phyloP scores from a whole-genome alignment of 2,329 filamentous ascomycete species.

The Diplodia corticola region DNA sequence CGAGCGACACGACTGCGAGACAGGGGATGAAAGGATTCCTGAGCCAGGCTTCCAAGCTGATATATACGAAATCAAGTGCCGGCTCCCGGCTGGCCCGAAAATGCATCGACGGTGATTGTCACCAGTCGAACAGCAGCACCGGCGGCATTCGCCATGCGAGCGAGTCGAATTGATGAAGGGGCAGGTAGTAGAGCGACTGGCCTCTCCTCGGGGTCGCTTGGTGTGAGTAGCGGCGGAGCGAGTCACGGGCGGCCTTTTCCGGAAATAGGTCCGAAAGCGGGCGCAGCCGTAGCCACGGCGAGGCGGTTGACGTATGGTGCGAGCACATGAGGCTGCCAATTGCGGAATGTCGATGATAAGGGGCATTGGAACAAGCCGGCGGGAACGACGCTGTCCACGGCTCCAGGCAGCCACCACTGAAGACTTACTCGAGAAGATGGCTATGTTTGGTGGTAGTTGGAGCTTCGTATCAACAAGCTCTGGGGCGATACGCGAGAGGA shows the following conservation, averaged over 20 bases:
- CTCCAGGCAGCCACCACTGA: too few relatives aligned
- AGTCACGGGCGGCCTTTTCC: neutral
- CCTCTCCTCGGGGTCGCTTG: neutral
- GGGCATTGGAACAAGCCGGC: too few relatives aligned
- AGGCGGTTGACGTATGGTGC: neutral
- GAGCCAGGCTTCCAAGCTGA: neutral
- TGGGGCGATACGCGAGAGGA: neutral
- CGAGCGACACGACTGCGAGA: neutral
- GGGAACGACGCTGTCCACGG: too few relatives aligned
- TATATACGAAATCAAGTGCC: too few relatives aligned
- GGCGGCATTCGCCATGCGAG: neutral
- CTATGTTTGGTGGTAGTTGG: too few relatives aligned
- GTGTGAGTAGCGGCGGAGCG: neutral
- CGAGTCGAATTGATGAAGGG: constrained; percentile 1
- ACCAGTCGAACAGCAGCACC: neutral
- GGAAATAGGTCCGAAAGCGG: constrained; percentile 8
- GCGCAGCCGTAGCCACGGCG: neutral
- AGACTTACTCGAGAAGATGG: too few relatives aligned
- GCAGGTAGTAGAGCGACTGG: neutral
- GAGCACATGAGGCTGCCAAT: neutral
- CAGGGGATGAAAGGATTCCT: neutral
- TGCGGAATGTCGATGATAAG: too few relatives aligned
- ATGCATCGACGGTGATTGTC: neutral
- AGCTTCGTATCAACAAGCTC: neutral
- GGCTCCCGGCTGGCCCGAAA: too few relatives aligned